These are phyloP conservation scores for Colletotrichum lupini DNA, from an alignment of 2,329 filamentous ascomycete species.

Conservation along the genomic window DNA sequence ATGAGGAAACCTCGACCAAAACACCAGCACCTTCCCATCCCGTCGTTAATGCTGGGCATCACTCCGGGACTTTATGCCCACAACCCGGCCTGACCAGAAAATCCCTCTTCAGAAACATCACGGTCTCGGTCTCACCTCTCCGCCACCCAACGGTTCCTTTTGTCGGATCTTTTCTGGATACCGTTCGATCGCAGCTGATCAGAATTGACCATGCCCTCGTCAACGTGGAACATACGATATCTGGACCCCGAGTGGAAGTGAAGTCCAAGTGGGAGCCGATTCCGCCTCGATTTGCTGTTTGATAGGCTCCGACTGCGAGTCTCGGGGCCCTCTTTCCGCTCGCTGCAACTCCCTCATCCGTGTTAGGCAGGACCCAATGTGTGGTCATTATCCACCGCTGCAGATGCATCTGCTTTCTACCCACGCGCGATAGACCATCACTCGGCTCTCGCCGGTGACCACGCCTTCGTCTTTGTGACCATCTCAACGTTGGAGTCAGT, in stretches of 20 bases:
- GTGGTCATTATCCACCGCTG: not conserved
- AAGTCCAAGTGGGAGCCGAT: not conserved
- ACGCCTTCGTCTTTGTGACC: too few relatives aligned
- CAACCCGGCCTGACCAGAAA: not conserved
- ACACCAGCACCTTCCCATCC: not conserved
- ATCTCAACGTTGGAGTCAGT: too few relatives aligned
- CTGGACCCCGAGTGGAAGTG: not conserved
- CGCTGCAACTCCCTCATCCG: not conserved
- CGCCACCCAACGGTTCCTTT: too few relatives aligned
- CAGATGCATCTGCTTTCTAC: not conserved
- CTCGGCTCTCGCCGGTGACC: not conserved
- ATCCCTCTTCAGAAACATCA: not conserved
- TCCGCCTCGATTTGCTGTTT: not conserved
- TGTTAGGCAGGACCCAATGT: not conserved
- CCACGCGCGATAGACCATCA: not conserved
- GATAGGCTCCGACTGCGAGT: not conserved
- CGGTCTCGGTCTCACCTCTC: not conserved
- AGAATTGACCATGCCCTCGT: not conserved
- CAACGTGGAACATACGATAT: not conserved
- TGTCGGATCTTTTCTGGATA: too few relatives aligned
- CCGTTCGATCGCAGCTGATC: too few relatives aligned
- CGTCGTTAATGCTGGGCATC: not conserved
- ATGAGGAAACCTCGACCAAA: not conserved
- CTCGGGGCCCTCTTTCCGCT: not conserved
- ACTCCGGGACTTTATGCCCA: not conserved